Base-by-base conservation (phyloP, 2,329 filamentous ascomycete species). In the Aspergillus ruber region DNA sequence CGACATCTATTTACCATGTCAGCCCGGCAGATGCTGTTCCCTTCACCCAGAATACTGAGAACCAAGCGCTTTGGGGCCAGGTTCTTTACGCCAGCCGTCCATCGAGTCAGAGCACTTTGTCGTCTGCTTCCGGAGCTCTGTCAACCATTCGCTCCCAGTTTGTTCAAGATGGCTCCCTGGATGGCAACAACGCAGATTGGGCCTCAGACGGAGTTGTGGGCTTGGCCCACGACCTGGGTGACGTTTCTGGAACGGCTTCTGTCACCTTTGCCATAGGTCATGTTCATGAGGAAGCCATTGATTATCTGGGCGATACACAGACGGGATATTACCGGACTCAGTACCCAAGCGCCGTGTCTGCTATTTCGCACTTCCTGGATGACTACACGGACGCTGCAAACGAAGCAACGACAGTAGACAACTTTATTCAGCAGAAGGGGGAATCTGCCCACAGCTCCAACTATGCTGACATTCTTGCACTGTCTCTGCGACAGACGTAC, bases 221-320 rank as follows among this genome's bases (percentile, higher is more conserved):
- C 3, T 65, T 68, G 45, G 57, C 64, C 12, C 66, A 71, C 15
- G 62, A 70, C 43, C 48, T 72, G 35, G 65, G 66, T 5, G 54
- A 48, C 10, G 58, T 64, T 3, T 53, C 48, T 6, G 47, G 43
- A 10, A 36, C 42, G 35, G 42, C 46, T 4, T 60, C 62, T 8
- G 61, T 69, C n/a, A 68, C 62, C 1, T 72, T 71, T 50, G 67
- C 63, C 2, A 61, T 72, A 35, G 68, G 68, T 6, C 62, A 68
- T 49, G 60, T 64, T 33, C 58, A 67, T 6, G 57, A 68, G 21
- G 50, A 63, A 15, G 64, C 61, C 3, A 64, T 72, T 52, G 61
- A 69, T 43, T 72, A 67, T 48, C 50, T 66, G 3, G 64, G 63
- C n/a, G 50, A 53, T 8, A 49, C 62, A 10, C 59, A 67, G 39